Percentiles rank a stretch among this genome's conserved stretches.
Conservation (phyloP, 345 rosid species). For the Reutealis trisperma region DNA sequence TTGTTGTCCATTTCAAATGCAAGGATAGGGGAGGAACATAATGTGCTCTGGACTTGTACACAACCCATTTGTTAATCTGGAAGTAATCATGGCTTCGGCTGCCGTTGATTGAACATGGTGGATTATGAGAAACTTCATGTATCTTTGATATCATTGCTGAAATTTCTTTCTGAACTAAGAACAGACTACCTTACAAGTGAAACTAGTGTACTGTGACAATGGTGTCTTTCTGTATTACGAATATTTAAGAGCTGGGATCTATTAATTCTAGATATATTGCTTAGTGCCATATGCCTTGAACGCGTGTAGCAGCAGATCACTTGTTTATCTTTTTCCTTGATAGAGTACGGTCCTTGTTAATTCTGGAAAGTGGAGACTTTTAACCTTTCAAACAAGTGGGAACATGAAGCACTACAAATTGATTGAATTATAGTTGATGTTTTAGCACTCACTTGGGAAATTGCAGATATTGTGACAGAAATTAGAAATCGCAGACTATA, state of each 20-base stretch:
- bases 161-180: conserved; percentile 6
- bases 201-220: not conserved
- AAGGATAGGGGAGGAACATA: not conserved
- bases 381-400: not conserved
- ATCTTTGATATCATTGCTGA: not conserved
- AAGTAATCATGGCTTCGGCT: conserved; percentile 3
- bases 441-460: not conserved
- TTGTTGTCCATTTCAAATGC: not conserved
- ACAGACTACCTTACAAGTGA: not conserved
- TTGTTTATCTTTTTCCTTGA: not conserved
- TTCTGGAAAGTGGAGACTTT: not conserved
- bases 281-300: not conserved
- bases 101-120: not conserved
- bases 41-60: not conserved
- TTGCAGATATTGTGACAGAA: not conserved
- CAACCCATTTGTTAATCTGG: not conserved
- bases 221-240: not conserved
- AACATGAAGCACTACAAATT: not conserved
- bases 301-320: not conserved
- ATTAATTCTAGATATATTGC: not conserved
- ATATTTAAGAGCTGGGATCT: not conserved
- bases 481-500: not conserved
- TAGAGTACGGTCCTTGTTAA: not conserved
- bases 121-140: not conserved
- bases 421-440: not conserved